Evolutionary conservation across 2,329 filamentous ascomycete genomes (phyloP), one percentile per base, ranked within the genome.

Genomic region (Corinectria fuckeliana): DNA sequence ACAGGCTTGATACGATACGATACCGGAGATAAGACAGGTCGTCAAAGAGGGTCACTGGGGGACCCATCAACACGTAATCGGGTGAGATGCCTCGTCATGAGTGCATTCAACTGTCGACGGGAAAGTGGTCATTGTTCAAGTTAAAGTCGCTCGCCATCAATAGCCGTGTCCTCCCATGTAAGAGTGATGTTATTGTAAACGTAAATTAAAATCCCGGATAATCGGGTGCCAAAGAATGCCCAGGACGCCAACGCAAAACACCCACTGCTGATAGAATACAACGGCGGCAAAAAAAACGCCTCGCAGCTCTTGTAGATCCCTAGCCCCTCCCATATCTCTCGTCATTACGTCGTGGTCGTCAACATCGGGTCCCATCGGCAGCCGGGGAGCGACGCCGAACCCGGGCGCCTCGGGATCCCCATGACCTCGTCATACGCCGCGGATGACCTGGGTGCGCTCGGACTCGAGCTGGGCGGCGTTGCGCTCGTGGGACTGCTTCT

Each of bases 401-500:
- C 63, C 59, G 66, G 16, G 55, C 36, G 41, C 54, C 44, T 48
- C 11, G 10, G 44, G 42, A 7, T 23, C 18, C 28, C 30, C 45
- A 25, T 53, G 16, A 25, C 8, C 23, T 58, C 30, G 38, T 78
- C 85, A 97, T 76, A 96, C 89, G 63, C 93, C 93, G 79, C 91
- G 93, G 80, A 98, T 95, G 71, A 96, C 93, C 65, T 94, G 90
- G 45, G 95, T 99, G 74, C 94, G 86, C 84, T 99, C 94, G 58
- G 89, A 87, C 78, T 97, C 92, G 74, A 99, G 83, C 80, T 96
- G 93, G 66, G 93, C 91, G 60, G 92, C 91, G 76, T 99, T 99
- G 67, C 93, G 88, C 76, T 96, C 92, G 78, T 97, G 92, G 47
- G 92, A 94, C 77, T 97, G 93, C 82, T 96, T 95, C 85, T 97